Percentiles rank a stretch among this genome's conserved stretches.
Evolutionary conservation across 2,329 filamentous ascomycete genomes (phyloP).

Genomic region (Aspergillus carbonarius): DNA sequence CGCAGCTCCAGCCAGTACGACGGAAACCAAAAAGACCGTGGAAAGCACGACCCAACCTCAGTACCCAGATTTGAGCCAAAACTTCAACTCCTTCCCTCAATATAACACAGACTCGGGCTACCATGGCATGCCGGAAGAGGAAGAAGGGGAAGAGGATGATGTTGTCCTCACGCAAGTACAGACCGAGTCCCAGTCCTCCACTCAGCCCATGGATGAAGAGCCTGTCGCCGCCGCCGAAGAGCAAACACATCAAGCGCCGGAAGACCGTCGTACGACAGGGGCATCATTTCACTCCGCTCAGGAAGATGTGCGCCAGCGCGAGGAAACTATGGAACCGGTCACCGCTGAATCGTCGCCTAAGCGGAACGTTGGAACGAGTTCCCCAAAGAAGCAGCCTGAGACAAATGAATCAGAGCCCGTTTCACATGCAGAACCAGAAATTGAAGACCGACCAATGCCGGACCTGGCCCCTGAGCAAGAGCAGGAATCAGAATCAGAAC

Average conservation of each 20-base stretch:
- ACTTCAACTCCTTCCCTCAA: conserved; percentile 40
- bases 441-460: neutral
- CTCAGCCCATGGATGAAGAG: conserved; percentile 35
- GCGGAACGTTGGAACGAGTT: conserved; percentile 17
- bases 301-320: conserved; percentile 37
- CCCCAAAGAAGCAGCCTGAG: conserved; percentile 13
- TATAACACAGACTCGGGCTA: conserved; percentile 50
- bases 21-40: conserved; percentile 14
- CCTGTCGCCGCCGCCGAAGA: conserved; percentile 14
- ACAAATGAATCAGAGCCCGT: conserved; percentile 8
- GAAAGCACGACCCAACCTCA: conserved; percentile 25
- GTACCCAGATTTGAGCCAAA: conserved; percentile 32
- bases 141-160: conserved; percentile 38
- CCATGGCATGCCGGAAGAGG: conserved; percentile 45
- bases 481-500: neutral
- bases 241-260: conserved; percentile 24
- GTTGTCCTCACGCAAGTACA: conserved; percentile 35
- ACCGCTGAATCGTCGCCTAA: conserved; percentile 30
- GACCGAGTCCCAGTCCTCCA: conserved; percentile 33
- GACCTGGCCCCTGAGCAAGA: conserved; percentile 1
- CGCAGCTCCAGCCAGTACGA: conserved; percentile 16
- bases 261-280: conserved; percentile 42
- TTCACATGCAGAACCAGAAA: conserved; percentile 5
- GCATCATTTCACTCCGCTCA: conserved; percentile 50
- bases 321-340: conserved; percentile 39